Evolutionary conservation across 805 yeast genomes (phyloP).

Genomic region (Saccharomyces jurei): DNA sequence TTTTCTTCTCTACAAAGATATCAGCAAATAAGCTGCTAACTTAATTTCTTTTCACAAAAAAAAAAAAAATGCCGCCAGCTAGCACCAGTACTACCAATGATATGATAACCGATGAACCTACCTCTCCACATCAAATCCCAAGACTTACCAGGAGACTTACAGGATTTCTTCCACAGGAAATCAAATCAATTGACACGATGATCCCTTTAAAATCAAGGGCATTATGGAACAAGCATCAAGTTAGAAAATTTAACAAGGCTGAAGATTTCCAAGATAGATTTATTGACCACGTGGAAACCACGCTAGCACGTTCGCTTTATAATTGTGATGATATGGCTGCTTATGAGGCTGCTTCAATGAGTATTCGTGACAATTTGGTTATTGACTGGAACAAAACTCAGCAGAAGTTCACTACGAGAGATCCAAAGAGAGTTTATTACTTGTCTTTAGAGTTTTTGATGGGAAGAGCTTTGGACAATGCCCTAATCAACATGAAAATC

Average conservation of each 20-base stretch:
- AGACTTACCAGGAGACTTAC: conserved; percentile 69
- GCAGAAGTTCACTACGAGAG: conserved; percentile 75
- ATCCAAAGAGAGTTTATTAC: conserved; percentile 80
- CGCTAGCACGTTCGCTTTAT: conserved; percentile 83
- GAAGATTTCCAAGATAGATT: conserved; percentile 60
- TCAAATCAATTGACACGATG: conserved; percentile 68
- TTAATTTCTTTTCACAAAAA: conserved; percentile 6
- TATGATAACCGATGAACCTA: conserved; percentile 24
- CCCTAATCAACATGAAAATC: conserved; percentile 70
- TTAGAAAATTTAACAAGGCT: conserved; percentile 39
- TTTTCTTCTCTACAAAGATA: not conserved
- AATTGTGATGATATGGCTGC: conserved; percentile 91
- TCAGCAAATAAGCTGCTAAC: not conserved
- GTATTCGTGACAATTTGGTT: conserved; percentile 71
- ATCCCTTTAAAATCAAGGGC: conserved; percentile 74
- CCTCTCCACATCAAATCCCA: conserved; percentile 30
- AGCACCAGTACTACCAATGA: conserved; percentile 21
- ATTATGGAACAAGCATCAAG: conserved; percentile 66
- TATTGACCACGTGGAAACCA: conserved; percentile 81
- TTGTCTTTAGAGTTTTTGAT: conserved; percentile 80
- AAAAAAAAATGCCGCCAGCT: conserved; percentile 14
- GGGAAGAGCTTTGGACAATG: conserved; percentile 95
- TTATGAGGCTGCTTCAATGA: conserved; percentile 76
- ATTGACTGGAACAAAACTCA: conserved; percentile 91
- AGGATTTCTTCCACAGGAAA: conserved; percentile 87